Conservation (phyloP, 2,329 filamentous ascomycete species). For the Colletotrichum phormii region DNA sequence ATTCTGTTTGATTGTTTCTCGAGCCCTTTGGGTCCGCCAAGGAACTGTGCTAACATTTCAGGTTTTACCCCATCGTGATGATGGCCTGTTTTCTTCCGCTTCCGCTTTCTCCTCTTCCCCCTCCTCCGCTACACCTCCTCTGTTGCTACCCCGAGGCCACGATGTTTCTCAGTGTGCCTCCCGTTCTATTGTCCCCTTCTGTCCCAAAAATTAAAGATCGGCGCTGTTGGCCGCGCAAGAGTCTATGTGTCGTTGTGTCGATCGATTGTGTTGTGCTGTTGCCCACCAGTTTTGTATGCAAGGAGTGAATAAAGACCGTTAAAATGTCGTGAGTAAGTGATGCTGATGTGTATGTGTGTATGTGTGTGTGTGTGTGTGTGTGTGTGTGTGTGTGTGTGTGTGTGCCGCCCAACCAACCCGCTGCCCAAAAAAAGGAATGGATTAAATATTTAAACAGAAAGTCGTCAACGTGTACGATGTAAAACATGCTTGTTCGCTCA, state of each 20-base stretch:
- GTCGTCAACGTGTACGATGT: not conserved
- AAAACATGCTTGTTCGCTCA: no score
- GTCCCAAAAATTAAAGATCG: not conserved
- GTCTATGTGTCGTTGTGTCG: slow-evolving; percentile 24
- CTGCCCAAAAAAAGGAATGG: slow-evolving; percentile 9
- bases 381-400: no score
- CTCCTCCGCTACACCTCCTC: not conserved
- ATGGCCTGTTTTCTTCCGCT: not conserved
- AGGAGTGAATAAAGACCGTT: slow-evolving; percentile 36
- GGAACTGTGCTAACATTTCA: not conserved
- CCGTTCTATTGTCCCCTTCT: slow-evolving; percentile 15
- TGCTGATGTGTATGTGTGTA: slow-evolving; percentile 34
- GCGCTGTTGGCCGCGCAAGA: slow-evolving; percentile 21
- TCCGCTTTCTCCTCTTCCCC: not conserved
- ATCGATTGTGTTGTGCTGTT: not conserved
- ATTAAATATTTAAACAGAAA: slow-evolving; percentile 29
- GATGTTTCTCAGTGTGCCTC: not conserved
- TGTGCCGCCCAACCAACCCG: slow-evolving; percentile 9
- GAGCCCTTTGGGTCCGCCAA: not conserved
- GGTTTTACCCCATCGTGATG: not conserved
- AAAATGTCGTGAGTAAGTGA: slow-evolving; percentile 35
- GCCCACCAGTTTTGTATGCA: slow-evolving; percentile 33
- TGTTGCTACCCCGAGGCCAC: not conserved
- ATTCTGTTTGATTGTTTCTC: not conserved
- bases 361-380: no score